Evolutionary conservation across 1,284 basidiomycete genomes (phyloP), one percentile per base, ranked within the genome.

Genomic region (Ceratobasidium sp.): DNA sequence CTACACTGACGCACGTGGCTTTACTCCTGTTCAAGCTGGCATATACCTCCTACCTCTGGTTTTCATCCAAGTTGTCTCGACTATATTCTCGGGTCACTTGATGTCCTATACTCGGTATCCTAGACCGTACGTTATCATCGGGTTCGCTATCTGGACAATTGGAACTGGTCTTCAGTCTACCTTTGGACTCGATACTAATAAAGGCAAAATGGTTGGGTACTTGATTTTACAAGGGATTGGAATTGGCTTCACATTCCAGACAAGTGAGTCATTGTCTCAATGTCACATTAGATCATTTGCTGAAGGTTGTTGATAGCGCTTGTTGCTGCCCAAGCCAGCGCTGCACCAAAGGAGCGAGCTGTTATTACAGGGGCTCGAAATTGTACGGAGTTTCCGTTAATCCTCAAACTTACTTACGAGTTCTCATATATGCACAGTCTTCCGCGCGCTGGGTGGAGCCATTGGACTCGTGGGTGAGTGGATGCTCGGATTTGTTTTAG

Each of bases 291-390:
- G 1, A 33, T 4, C 33, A 33, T 33, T 33, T 33, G 33, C 33
- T 33, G 33, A 33, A 33, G 33, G 4, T 33, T 13, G 20, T 38
- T 17, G 12, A 67, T 44, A 77, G 75, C 75, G 57, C 46, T 77
- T 15, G 75, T 77, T 38, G 75, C 75, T 1, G 75, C 75, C 33
- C 75, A 77, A 33, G 75, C 75, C 0, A 77, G 75, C 26, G 75
- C 68, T 12, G 64, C 5, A 6, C 50, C 46, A 40, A 44, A 77
- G 28, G 64, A 77, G 28, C 65, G 75, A 33, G 75, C 75, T 26
- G 75, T 77, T 50, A 65, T 77, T 28, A 77, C 75, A 44, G 75
- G 75, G 23, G 65, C 75, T 50, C 64, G 75, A 68, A 77, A 77
- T 65, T 77, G 75, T 77, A 26, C 38, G 75, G 1, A 33, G 33